Conservation (phyloP, 2,329 filamentous ascomycete species). For the Colletotrichum magnum region DNA sequence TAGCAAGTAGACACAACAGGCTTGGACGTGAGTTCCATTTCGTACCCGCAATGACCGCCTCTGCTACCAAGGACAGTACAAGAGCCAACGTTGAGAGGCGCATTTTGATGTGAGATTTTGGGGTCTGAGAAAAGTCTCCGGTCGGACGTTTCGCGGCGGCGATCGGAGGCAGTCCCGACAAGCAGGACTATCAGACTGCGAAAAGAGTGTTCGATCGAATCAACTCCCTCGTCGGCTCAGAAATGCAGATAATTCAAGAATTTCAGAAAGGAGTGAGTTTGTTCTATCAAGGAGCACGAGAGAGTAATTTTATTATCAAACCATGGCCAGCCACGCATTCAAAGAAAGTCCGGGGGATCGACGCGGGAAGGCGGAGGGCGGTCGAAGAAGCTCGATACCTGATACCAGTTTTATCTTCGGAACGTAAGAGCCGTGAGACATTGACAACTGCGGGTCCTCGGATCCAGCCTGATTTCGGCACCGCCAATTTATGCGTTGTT, state of each 20-base stretch:
- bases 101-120: neutral
- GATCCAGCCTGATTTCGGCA: neutral
- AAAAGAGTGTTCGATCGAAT: neutral
- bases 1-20: neutral
- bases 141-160: no score
- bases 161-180: neutral
- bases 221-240: neutral
- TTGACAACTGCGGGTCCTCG: slow-evolving; percentile 32
- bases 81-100: neutral
- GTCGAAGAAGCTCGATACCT: neutral
- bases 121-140: no score
- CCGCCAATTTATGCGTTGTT: slow-evolving; percentile 17
- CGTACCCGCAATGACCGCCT: neutral
- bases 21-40: no score
- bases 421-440: slow-evolving; percentile 35
- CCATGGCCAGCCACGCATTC: neutral
- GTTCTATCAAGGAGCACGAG: neutral
- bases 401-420: slow-evolving; percentile 35
- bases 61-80: neutral
- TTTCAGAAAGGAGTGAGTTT: neutral
- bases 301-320: neutral
- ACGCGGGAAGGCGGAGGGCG: neutral
- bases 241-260: neutral
- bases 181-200: neutral
- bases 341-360: neutral